These are phyloP conservation scores for Populus trichocarpa DNA, from an alignment of 441 rosid species.

Conservation along the genomic window DNA sequence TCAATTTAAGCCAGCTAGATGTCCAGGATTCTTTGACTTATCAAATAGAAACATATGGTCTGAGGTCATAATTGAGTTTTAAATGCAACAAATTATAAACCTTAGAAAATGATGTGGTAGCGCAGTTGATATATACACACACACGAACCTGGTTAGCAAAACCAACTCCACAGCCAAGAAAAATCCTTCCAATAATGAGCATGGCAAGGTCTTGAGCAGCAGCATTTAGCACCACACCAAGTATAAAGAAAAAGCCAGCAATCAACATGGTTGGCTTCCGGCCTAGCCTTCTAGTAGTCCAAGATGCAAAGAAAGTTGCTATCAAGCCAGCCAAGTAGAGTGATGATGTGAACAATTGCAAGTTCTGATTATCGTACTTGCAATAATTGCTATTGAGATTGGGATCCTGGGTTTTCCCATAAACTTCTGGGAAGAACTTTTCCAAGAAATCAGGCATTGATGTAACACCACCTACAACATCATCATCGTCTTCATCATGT, in stretches of 20 bases:
- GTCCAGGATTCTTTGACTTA: neutral
- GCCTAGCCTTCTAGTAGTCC: constrained; percentile 76
- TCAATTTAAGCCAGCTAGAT: neutral
- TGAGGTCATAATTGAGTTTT: neutral
- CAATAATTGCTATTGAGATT: constrained; percentile 57
- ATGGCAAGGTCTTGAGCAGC: constrained; percentile 77
- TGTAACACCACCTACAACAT: constrained; percentile 72
- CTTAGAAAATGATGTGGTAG: neutral
- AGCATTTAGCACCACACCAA: constrained; percentile 61
- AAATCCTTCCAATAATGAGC: constrained; percentile 83
- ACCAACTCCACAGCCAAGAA: constrained; percentile 93
- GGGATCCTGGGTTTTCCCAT: constrained; percentile 29
- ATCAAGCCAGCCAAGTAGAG: constrained; percentile 82
- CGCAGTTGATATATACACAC: neutral
- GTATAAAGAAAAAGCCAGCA: constrained; percentile 73
- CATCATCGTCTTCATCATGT: neutral
- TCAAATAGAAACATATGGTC: neutral
- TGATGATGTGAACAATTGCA: constrained; percentile 84
- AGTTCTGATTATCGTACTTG: constrained; percentile 88
- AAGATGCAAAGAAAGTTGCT: constrained; percentile 86
- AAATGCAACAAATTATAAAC: neutral
- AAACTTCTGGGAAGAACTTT: constrained; percentile 76
- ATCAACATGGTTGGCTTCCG: constrained; percentile 75
- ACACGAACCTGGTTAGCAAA: constrained; percentile 73
- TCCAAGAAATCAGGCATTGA: constrained; percentile 67